These are phyloP conservation scores for Hypoxylon sp. DNA, from an alignment of 2,329 filamentous ascomycete genomes.

Conservation along the genomic window DNA sequence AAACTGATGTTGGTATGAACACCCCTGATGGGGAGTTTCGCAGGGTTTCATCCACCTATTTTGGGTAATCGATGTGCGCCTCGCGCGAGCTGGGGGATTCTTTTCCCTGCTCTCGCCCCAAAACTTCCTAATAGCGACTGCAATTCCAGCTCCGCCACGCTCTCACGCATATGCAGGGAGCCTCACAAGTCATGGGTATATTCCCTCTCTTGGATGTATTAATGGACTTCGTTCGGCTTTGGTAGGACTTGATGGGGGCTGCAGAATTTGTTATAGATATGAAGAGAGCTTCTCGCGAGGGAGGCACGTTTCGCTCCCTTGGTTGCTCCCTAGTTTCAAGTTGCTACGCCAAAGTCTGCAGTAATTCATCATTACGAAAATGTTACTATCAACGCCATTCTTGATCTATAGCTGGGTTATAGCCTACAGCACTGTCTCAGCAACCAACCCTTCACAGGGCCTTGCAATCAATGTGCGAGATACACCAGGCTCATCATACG, in stretches of 20 bases:
- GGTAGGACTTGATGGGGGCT: conserved; percentile 2
- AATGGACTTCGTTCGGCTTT: not conserved
- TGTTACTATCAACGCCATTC: conserved; percentile 23
- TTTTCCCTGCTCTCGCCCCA: conserved; percentile 29
- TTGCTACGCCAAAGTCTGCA: conserved; percentile 4
- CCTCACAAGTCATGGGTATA: conserved; percentile 16
- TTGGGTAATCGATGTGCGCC: conserved; percentile 28
- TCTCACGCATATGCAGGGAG: conserved; percentile 32
- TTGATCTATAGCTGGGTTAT: conserved; percentile 27
- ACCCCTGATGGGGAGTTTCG: conserved; percentile 32
- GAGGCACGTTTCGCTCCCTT: not conserved
- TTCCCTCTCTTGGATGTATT: conserved; percentile 17
- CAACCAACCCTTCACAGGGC: conserved; percentile 19
- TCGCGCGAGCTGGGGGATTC: conserved; percentile 33
- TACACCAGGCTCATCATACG: conserved; percentile 36
- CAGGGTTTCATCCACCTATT: conserved; percentile 35
- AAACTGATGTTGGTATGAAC: conserved; percentile 32
- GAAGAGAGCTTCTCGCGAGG: conserved; percentile 2
- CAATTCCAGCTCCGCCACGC: conserved; percentile 24
- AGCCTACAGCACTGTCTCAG: conserved; percentile 19
- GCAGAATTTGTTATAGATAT: conserved; percentile 23
- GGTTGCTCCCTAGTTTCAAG: not conserved
- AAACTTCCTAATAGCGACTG: conserved; percentile 11
- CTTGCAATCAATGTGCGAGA: conserved; percentile 46
- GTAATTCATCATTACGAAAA: conserved; percentile 17